These are phyloP conservation scores for Populus pruinosa DNA, from an alignment of 345 rosid genomes.

Conservation along the genomic window DNA sequence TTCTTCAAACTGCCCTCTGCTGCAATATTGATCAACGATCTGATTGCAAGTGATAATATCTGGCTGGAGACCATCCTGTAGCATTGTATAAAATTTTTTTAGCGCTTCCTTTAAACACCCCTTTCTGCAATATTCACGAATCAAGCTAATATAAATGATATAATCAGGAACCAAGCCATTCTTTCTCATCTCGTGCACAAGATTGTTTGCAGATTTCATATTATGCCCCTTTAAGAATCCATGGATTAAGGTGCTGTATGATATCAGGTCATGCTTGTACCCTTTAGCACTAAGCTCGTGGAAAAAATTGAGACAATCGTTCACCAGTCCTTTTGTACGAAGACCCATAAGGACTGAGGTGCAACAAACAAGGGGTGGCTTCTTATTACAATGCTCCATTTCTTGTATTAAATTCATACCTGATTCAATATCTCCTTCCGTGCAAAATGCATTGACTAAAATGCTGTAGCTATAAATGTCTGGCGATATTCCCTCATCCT, in stretches of 20 bases:
- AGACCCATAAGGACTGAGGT: constrained; percentile 33
- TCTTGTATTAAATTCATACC: constrained; percentile 38
- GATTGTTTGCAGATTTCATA: constrained; percentile 35
- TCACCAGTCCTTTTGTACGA: constrained; percentile 33
- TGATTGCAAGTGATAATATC: constrained; percentile 39
- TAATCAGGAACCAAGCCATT: constrained; percentile 30
- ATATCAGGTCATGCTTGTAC: constrained; percentile 32
- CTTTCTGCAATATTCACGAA: constrained; percentile 43
- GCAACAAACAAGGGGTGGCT: constrained; percentile 42
- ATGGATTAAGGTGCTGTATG: constrained; percentile 36
- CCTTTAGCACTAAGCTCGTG: constrained; percentile 29
- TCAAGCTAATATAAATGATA: constrained; percentile 27
- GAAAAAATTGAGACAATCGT: constrained; percentile 22
- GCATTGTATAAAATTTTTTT: constrained; percentile 35
- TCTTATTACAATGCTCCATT: constrained; percentile 29
- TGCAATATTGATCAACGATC: constrained; percentile 34
- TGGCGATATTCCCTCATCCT: constrained; percentile 27
- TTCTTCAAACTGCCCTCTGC: constrained; percentile 26
- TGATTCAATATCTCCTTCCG: constrained; percentile 34
- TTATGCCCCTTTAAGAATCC: constrained; percentile 38
- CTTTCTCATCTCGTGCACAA: constrained; percentile 39
- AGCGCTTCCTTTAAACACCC: constrained; percentile 39
- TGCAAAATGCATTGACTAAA: constrained; percentile 49
- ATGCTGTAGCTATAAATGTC: constrained; percentile 50
- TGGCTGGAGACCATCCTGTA: constrained; percentile 30